A percentile compares a stretch with the other conserved stretches of the same genome.
Evolutionary conservation across 371 early-diverging fungal genomes (phyloP).

Genomic region (Rhizopus delemar): DNA sequence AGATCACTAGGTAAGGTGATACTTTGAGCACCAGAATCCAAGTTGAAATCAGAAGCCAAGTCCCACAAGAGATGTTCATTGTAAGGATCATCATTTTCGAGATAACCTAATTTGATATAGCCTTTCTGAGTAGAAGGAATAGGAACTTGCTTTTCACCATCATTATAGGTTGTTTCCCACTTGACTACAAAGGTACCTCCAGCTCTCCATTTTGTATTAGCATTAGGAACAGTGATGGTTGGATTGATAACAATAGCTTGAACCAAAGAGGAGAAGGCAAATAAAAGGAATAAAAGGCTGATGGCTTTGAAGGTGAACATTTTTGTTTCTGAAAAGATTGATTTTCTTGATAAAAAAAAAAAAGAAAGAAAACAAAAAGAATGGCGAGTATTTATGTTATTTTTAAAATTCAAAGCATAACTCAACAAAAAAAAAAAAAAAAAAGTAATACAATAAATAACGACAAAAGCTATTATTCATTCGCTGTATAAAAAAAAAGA

Average conservation of each 20-base stretch:
- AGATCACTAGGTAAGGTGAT: conserved; percentile 41
- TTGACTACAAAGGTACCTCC: conserved; percentile 23
- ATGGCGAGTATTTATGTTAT: too few species aligned
- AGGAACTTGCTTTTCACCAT: conserved; percentile 17
- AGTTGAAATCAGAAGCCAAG: conserved; percentile 34
- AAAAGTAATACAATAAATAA: too few species aligned
- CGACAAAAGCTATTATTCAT: too few species aligned
- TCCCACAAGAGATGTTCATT: conserved; percentile 41
- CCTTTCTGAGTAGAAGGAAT: conserved; percentile 32
- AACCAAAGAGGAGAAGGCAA: conserved; percentile 14
- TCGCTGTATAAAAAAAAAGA: too few species aligned
- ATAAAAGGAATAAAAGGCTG: conserved; percentile 13
- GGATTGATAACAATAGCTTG: conserved; percentile 31
- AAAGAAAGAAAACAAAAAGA: too few species aligned
- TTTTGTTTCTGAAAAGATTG: conserved; percentile 1
- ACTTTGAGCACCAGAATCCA: conserved; percentile 31
- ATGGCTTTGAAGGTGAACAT: conserved; percentile 20
- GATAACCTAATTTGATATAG: conserved; percentile 40
- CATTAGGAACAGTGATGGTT: conserved; percentile 20
- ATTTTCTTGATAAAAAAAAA: too few species aligned
- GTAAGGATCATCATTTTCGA: conserved; percentile 25
- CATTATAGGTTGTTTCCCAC: conserved; percentile 27
- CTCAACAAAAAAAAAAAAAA: too few species aligned
- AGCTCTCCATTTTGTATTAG: conserved; percentile 32
- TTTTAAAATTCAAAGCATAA: too few species aligned